phyloP scores from a whole-genome alignment of 805 yeast genomes.

The Candida schatavii region DNA sequence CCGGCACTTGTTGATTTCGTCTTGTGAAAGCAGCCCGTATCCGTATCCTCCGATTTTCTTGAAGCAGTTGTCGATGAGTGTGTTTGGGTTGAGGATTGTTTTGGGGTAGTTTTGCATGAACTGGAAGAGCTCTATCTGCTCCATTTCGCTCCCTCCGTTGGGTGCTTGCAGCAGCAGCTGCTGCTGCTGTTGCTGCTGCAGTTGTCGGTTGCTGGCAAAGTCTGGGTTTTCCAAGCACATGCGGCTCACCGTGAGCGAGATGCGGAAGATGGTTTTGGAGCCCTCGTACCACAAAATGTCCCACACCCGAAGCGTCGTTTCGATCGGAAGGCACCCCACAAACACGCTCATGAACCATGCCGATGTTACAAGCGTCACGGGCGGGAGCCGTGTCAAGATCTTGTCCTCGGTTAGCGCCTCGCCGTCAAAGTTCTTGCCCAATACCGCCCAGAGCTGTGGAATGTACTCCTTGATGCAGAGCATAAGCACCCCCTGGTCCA shows the following conservation, averaged over 20 bases:
- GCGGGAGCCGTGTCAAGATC: conserved; percentile 76
- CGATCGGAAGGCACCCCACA: conserved; percentile 86
- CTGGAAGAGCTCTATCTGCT: conserved; percentile 64
- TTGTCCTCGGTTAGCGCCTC: conserved; percentile 41
- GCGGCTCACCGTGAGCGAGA: conserved; percentile 77
- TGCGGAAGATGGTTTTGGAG: conserved; percentile 78
- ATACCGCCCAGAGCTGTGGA: conserved; percentile 71
- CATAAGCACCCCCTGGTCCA: conserved; percentile 93
- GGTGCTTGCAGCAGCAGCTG: neutral
- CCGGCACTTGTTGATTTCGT: conserved; percentile 75
- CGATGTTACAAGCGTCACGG: conserved; percentile 88
- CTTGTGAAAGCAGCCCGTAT: conserved; percentile 74
- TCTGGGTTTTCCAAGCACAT: conserved; percentile 62
- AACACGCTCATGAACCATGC: conserved; percentile 99
- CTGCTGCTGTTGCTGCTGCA: neutral
- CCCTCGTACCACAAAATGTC: conserved; percentile 93
- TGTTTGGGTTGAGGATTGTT: conserved; percentile 62
- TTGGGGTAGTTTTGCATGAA: conserved; percentile 82
- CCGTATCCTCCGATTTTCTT: conserved; percentile 62
- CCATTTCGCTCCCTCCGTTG: conserved; percentile 28
- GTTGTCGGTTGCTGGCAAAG: conserved; percentile 31
- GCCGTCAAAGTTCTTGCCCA: conserved; percentile 40
- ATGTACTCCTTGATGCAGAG: conserved; percentile 78
- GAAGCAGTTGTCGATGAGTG: conserved; percentile 70
- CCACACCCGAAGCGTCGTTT: conserved; percentile 87